A percentile compares a stretch with the other conserved stretches of the same genome.
Conservation (phyloP, 176 grass and related monocot species). For the Dendrocalamus sinicus region DNA sequence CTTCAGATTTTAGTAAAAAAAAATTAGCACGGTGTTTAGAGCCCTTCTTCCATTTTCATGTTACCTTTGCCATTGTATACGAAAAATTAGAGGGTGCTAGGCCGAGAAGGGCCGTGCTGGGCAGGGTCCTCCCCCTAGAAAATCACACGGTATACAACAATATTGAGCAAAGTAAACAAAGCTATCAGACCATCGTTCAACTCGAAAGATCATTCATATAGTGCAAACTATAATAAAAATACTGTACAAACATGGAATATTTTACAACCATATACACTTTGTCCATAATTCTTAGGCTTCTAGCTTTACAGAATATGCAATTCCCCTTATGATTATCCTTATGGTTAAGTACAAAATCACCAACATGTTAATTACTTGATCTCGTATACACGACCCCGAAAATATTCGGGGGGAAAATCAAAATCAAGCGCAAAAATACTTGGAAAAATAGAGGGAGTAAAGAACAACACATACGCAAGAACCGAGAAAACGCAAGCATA, state of each 20-base stretch:
- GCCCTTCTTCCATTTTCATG: too few species aligned
- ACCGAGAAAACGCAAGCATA: slow-evolving; percentile 7
- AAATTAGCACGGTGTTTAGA: too few species aligned
- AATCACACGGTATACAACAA: not conserved
- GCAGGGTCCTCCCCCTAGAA: not conserved
- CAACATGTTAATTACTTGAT: slow-evolving; percentile 26
- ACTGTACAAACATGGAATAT: not conserved
- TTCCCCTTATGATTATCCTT: not conserved
- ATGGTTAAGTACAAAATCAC: slow-evolving; percentile 25
- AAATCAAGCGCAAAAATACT: slow-evolving; percentile 48
- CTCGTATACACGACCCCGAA: slow-evolving; percentile 20
- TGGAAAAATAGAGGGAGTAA: not conserved
- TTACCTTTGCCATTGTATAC: too few species aligned
- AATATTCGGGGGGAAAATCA: not conserved
- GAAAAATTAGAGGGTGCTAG: not conserved
- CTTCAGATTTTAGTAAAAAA: too few species aligned
- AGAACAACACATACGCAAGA: slow-evolving; percentile 3
- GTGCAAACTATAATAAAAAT: not conserved
- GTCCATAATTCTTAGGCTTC: not conserved
- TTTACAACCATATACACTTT: slow-evolving; percentile 3
- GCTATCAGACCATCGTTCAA: not conserved
- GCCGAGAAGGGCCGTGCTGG: not conserved
- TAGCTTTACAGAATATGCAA: slow-evolving; percentile 20
- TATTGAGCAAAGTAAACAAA: not conserved
- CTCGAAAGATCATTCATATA: not conserved